These are phyloP conservation scores for Apiospora pterosperma DNA, from an alignment of 2,329 filamentous ascomycete genomes.

Conservation along the genomic window DNA sequence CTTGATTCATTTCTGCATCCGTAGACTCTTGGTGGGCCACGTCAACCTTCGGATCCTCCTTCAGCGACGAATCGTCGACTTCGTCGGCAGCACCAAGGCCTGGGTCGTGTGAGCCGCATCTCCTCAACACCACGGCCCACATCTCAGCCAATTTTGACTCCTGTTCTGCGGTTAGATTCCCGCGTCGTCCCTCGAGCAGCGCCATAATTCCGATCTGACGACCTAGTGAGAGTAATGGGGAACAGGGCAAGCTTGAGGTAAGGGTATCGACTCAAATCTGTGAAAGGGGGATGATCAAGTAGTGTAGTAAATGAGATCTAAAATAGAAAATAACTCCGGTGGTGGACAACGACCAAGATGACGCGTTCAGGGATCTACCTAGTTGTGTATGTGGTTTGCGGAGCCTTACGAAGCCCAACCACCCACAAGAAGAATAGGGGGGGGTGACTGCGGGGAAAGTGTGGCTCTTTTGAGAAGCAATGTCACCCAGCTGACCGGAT, in stretches of 20 bases:
- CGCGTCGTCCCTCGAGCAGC: slow-evolving; percentile 35
- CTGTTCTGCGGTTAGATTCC: slow-evolving; percentile 79
- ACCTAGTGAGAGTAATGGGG: neutral
- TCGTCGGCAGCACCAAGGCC: slow-evolving; percentile 11
- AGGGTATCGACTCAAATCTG: neutral
- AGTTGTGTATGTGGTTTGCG: neutral
- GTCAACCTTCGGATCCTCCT: neutral
- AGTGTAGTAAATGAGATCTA: neutral
- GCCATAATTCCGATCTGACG: neutral
- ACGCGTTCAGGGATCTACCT: neutral
- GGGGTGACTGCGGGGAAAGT: neutral
- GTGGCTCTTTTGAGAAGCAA: neutral
- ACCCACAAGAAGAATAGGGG: neutral
- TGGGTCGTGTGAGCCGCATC: neutral
- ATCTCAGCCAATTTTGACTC: slow-evolving; percentile 80
- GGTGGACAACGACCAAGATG: neutral
- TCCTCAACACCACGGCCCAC: slow-evolving; percentile 65
- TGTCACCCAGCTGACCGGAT: neutral
- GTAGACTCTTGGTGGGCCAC: slow-evolving; percentile 58
- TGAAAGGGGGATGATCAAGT: neutral
- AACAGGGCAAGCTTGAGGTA: neutral
- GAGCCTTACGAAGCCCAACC: neutral
- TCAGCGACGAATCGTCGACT: slow-evolving; percentile 36
- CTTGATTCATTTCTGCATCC: slow-evolving; percentile 62
- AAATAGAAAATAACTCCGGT: neutral